Base-by-base conservation (phyloP, 108 stramenopile genomes). In the Cyclotella kingstonii region DNA sequence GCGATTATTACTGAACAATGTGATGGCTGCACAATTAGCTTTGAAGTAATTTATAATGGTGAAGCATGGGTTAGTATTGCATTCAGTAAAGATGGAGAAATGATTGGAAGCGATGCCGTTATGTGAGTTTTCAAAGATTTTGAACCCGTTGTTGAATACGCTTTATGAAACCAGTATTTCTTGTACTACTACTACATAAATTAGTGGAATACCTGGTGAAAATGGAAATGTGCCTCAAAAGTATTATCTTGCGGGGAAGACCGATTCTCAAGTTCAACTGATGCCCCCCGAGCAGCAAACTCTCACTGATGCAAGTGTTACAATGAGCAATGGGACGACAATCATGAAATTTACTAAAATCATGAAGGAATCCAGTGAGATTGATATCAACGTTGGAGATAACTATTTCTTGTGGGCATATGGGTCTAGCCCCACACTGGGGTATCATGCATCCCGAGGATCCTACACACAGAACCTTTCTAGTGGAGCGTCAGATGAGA, bases 321-420 rank as follows among this genome's bases (percentile, higher is more conserved):
- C 22, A 40, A 78, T 86, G 48, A 53, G 43, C 11, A 51, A 61
- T 23, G 67, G 68, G 5, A 42, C 46, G 33, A 90, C 84, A 10
- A 64, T 54, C 0, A 60, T 90, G 82, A 69, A 43, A 31, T 90
- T 85, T 62, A 84, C 89, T 21, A 87, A 87, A 73, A 48, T 80
- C 25, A 51, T 87, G 68, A 73, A 54, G 0, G 84, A 90, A 57
- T 44, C 41, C 0, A 75, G 69, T 6, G 82, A 85, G 47, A 70
- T 73, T 35, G 66, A 81, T 11, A 85, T 90, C 43, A 45, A 11
- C 3, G 23, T 58, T 2, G 76, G 64, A 23, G 70, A 63, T n/a
- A 89, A 84, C 52, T 48, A 29, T 9, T 85, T 85, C 40, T 39
- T 89, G 28, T 77, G 54, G 40, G 82, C 87, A 11, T 38, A 60